Evolutionary conservation across 169 alveolate species (phyloP).

Genomic region (Neospora caninum): DNA sequence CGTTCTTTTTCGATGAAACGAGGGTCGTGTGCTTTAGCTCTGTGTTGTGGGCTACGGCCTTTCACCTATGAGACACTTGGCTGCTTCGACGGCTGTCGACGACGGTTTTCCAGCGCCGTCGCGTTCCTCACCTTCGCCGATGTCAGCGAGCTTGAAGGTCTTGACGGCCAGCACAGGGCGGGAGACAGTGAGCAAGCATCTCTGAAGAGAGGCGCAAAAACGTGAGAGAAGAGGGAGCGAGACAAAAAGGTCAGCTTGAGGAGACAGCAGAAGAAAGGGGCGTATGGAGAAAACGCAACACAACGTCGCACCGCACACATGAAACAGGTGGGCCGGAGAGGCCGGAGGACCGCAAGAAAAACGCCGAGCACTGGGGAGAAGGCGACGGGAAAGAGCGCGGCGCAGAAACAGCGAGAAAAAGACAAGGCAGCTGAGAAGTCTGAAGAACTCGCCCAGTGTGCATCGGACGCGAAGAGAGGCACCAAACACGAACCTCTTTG

Average conservation of each 20-base stretch:
- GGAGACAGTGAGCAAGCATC: slow-evolving; percentile 35
- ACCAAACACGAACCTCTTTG: too few relatives aligned
- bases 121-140: slow-evolving; percentile 82
- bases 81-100: background rate
- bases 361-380: background rate
- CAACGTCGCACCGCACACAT: background rate
- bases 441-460: background rate
- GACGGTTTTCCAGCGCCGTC: background rate
- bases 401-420: background rate
- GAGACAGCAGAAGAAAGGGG: background rate
- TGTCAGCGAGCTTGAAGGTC: slow-evolving; percentile 85
- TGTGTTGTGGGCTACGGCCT: background rate
- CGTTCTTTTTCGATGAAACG: too few relatives aligned
- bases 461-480: background rate
- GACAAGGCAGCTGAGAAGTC: background rate
- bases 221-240: background rate
- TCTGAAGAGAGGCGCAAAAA: background rate
- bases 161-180: slow-evolving; percentile 73
- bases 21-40: background rate
- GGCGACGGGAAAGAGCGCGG: too few relatives aligned
- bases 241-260: background rate
- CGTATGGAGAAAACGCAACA: background rate
- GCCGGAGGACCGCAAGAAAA: background rate
- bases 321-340: background rate
- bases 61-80: background rate